Evolutionary conservation across 2,329 filamentous ascomycete genomes (phyloP).

Genomic region (Ceratocystis cubensis): DNA sequence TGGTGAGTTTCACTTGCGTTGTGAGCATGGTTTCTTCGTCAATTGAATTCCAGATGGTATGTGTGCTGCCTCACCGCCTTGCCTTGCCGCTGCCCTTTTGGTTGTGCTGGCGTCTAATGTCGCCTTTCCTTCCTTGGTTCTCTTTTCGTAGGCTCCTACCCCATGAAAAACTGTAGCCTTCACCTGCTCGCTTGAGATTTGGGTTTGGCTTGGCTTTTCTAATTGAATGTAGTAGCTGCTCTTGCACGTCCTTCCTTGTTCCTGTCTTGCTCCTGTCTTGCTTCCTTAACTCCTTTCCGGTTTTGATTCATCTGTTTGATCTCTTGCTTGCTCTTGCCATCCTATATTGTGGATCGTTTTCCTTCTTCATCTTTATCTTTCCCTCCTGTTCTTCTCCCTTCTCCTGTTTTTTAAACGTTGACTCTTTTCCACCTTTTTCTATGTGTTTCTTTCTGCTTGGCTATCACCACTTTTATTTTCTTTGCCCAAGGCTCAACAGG

Average conservation of each 20-base stretch:
- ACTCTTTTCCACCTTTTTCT: neutral
- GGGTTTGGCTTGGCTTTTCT: neutral
- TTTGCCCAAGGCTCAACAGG: neutral
- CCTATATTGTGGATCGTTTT: neutral
- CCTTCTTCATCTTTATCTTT: neutral
- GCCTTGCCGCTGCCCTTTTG: neutral
- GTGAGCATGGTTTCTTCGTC: too few species aligned
- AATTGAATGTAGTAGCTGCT: neutral
- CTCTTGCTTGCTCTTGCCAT: neutral
- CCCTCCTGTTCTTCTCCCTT: neutral
- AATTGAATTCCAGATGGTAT: neutral
- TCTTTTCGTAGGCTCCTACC: neutral
- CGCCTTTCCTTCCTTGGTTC: neutral
- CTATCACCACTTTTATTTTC: neutral
- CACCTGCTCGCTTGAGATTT: neutral
- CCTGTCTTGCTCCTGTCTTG: neutral
- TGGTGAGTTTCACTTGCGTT: too few species aligned
- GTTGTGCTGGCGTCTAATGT: neutral
- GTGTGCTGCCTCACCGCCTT: neutral
- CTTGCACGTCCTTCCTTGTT: slow-evolving; percentile 1
- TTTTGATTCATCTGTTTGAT: neutral
- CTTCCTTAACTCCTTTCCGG: neutral
- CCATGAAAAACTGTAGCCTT: slow-evolving; percentile 5
- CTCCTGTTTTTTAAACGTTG: neutral
- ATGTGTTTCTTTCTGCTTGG: neutral